Conservation (phyloP, 768 basidiomycete genomes). For the Lentinula detonsa region DNA sequence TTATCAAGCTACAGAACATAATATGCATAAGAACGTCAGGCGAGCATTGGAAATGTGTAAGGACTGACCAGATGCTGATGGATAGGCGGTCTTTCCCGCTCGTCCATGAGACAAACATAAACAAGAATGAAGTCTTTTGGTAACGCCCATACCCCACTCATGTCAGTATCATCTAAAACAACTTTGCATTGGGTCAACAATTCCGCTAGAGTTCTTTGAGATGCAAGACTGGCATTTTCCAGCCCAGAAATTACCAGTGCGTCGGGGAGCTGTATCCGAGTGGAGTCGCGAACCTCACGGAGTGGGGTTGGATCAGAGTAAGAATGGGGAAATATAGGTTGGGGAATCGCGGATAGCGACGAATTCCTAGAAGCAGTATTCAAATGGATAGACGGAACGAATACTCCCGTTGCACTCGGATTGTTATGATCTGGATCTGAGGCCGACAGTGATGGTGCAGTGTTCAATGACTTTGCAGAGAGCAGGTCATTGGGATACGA, state of each 20-base stretch:
- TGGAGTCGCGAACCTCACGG: slow-evolving; percentile 12
- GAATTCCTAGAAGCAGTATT: slow-evolving; percentile 1
- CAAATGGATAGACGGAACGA: slow-evolving; percentile 1
- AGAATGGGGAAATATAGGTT: slow-evolving; percentile 21
- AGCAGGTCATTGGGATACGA: slow-evolving; percentile 29
- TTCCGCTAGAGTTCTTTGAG: slow-evolving; percentile 52
- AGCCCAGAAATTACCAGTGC: slow-evolving; percentile 67
- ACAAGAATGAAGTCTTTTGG: slow-evolving; percentile 69
- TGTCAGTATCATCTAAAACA: slow-evolving; percentile 32
- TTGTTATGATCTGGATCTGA: slow-evolving; percentile 11
- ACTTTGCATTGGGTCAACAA: slow-evolving; percentile 49
- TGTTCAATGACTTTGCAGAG: slow-evolving; percentile 2
- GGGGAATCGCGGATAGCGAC: slow-evolving; percentile 10
- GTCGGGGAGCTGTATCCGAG: slow-evolving; percentile 35
- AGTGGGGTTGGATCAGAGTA: slow-evolving; percentile 27
- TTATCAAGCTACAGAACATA: slow-evolving; percentile 48
- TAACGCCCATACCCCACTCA: slow-evolving; percentile 43
- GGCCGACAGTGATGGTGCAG: not conserved
- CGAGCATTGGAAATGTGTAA: slow-evolving; percentile 2
- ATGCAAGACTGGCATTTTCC: slow-evolving; percentile 48
- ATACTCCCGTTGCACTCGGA: not conserved
- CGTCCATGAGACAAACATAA: slow-evolving; percentile 64
- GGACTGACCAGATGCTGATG: slow-evolving; percentile 56
- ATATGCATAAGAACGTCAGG: slow-evolving; percentile 17
- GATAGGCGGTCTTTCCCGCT: slow-evolving; percentile 59